These are phyloP conservation scores for Exophiala sp. DNA, from an alignment of 2,329 filamentous ascomycete genomes.

Conservation along the genomic window DNA sequence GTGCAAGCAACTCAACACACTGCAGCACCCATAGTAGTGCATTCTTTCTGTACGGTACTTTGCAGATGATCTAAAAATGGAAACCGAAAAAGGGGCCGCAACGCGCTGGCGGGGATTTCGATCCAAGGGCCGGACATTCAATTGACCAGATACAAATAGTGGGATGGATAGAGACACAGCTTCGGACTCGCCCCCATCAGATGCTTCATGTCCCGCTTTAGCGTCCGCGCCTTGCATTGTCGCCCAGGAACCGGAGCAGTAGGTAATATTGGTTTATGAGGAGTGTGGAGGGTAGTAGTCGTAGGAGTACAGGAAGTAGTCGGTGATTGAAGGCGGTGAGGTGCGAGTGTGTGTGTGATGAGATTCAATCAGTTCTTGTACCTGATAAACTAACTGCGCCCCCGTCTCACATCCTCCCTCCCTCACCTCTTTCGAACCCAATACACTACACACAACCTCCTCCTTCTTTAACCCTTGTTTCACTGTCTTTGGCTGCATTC, in stretches of 20 bases:
- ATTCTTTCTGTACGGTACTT: neutral
- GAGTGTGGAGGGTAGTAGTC: too few species aligned
- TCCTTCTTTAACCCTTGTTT: neutral
- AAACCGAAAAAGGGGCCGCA: neutral
- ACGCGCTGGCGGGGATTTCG: neutral
- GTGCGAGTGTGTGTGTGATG: too few species aligned
- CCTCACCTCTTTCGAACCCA: neutral
- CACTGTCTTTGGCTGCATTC: neutral
- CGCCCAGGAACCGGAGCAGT: neutral
- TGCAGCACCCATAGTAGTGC: neutral
- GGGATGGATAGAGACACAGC: too few species aligned
- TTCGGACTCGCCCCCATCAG: neutral
- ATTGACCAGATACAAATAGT: too few species aligned
- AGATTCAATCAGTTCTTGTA: too few species aligned
- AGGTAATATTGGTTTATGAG: too few species aligned
- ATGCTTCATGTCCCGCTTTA: neutral
- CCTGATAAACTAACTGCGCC: too few species aligned
- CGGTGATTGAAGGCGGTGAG: too few species aligned
- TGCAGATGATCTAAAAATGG: conserved; percentile 6
- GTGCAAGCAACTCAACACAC: too few species aligned
- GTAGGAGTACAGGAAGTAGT: too few species aligned
- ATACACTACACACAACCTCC: too few species aligned
- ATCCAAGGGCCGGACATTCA: neutral
- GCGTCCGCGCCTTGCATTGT: neutral
- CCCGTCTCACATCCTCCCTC: too few species aligned